These are phyloP conservation scores for Penicillium occitanis DNA, from an alignment of 2,329 filamentous ascomycete genomes.

Conservation along the genomic window DNA sequence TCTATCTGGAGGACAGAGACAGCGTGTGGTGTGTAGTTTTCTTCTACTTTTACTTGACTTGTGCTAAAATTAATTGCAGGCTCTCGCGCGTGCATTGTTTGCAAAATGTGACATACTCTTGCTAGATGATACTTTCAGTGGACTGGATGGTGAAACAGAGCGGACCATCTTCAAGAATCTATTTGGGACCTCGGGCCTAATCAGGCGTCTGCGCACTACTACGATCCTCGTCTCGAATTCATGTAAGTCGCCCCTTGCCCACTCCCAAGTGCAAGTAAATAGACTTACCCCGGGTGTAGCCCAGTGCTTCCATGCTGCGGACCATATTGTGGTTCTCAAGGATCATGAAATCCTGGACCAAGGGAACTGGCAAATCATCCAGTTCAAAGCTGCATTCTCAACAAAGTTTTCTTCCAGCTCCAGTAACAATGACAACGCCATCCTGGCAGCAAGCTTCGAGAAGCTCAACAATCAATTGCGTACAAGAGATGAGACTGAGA, in stretches of 20 bases:
- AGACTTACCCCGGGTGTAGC: background rate
- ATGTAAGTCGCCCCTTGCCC: background rate
- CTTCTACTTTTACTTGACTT: too few relatives aligned
- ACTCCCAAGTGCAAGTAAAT: background rate
- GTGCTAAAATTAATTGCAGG: background rate
- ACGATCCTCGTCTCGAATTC: conserved; percentile 12
- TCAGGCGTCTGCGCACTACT: conserved; percentile 7
- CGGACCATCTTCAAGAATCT: conserved; percentile 16
- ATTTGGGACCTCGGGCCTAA: conserved; percentile 13
- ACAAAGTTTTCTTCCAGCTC: background rate
- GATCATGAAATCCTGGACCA: conserved; percentile 7
- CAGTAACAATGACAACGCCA: background rate
- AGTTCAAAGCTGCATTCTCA: background rate
- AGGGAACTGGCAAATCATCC: conserved; percentile 10
- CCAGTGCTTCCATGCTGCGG: background rate
- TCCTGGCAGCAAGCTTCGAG: background rate
- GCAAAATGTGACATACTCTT: conserved; percentile 30
- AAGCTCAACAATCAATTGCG: conserved; percentile 9
- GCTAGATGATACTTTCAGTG: conserved; percentile 21
- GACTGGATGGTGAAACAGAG: conserved; percentile 19
- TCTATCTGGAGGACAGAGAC: conserved; percentile 55
- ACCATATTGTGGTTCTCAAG: conserved; percentile 5
- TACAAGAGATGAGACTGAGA: conserved; percentile 6
- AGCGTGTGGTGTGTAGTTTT: conserved; percentile 31
- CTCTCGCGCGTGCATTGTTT: conserved; percentile 51